Conservation (phyloP, 1,284 basidiomycete genomes). For the Ceratobasidium theobromae region DNA sequence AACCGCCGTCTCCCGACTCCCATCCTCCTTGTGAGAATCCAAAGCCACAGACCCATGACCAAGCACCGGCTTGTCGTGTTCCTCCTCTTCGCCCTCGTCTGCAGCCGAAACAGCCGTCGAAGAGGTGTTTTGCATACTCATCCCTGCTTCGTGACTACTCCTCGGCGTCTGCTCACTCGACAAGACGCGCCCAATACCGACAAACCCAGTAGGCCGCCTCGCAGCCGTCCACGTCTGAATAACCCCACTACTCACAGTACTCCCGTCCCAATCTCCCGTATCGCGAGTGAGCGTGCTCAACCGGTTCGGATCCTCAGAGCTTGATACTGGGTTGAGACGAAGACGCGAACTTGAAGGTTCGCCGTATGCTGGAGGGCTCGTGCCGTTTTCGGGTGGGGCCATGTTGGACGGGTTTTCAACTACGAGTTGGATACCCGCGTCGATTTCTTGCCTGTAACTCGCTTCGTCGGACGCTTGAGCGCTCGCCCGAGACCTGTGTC, state of each 20-base stretch:
- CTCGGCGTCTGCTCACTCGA: not conserved
- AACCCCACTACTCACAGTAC: not conserved
- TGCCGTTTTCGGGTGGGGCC: not conserved
- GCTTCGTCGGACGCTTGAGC: not conserved
- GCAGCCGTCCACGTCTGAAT: constrained; percentile 19
- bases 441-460: constrained; percentile 16
- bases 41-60: no score
- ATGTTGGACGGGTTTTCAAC: not conserved
- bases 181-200: constrained; percentile 7
- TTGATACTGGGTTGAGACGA: not conserved
- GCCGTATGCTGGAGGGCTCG: not conserved
- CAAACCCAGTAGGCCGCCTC: constrained; percentile 26
- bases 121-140: no score
- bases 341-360: not conserved
- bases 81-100: no score
- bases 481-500: not conserved
- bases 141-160: no score
- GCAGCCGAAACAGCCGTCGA: no score
- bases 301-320: not conserved
- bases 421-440: constrained; percentile 21
- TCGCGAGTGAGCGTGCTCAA: constrained; percentile 4
- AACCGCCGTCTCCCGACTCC: no score
- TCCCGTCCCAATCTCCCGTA: constrained; percentile 12
- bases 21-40: no score
- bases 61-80: no score